phyloP scores from a whole-genome alignment of 2,329 filamentous ascomycete species.

The Scedosporium dehoogii region DNA sequence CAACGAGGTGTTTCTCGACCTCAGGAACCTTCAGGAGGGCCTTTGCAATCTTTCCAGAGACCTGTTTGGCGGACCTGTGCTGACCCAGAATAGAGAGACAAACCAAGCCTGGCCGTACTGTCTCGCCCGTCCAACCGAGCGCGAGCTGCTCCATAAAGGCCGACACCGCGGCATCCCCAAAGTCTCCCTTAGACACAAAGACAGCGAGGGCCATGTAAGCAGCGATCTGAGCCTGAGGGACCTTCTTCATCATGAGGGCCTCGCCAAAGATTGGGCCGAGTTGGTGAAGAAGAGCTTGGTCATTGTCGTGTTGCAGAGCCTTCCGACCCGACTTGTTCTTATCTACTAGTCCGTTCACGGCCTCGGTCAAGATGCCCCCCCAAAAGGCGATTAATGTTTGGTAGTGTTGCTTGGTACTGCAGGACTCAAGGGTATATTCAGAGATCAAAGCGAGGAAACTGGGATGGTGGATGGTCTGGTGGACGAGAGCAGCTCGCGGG shows the following conservation, averaged over 20 bases:
- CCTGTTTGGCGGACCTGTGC: slow-evolving; percentile 58
- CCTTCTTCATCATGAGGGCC: slow-evolving; percentile 64
- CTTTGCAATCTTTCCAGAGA: slow-evolving; percentile 62
- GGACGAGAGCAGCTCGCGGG: slow-evolving; percentile 72
- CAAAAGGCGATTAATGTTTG: slow-evolving; percentile 78
- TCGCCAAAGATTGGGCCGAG: slow-evolving; percentile 63
- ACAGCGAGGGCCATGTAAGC: slow-evolving; percentile 88
- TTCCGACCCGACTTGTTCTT: slow-evolving; percentile 64
- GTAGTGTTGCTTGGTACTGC: slow-evolving; percentile 63
- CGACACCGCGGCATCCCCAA: slow-evolving; percentile 72
- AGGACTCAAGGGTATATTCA: slow-evolving; percentile 65
- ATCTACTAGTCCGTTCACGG: slow-evolving; percentile 74
- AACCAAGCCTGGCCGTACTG: slow-evolving; percentile 61
- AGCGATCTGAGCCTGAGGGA: slow-evolving; percentile 70
- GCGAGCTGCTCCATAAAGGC: slow-evolving; percentile 85
- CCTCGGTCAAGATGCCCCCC: slow-evolving; percentile 79
- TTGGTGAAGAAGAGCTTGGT: slow-evolving; percentile 64
- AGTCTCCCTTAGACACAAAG: slow-evolving; percentile 69
- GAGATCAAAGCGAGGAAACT: slow-evolving; percentile 70
- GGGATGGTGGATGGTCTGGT: slow-evolving; percentile 70
- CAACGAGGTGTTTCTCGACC: slow-evolving; percentile 47
- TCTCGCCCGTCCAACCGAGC: slow-evolving; percentile 65
- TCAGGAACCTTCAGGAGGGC: slow-evolving; percentile 54
- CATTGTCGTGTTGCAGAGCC: slow-evolving; percentile 67
- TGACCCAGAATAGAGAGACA: slow-evolving; percentile 77